These are phyloP conservation scores for Pythium inflatum DNA, from an alignment of 352 stramenopile genomes.

Conservation along the genomic window DNA sequence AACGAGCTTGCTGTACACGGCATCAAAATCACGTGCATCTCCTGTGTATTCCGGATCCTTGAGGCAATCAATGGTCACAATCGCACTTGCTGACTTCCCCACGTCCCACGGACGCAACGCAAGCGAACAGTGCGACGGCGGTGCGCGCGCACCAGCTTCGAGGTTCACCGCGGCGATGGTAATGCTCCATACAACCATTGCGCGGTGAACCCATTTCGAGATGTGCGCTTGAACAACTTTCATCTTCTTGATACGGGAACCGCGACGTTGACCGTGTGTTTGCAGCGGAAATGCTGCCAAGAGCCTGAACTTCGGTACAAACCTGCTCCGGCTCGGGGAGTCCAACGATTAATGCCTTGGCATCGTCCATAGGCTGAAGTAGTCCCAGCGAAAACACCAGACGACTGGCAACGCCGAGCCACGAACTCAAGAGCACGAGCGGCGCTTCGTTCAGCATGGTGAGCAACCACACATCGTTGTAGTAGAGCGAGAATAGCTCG, in stretches of 20 bases:
- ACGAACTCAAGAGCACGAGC: slow-evolving; percentile 45
- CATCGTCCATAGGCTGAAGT: slow-evolving; percentile 35
- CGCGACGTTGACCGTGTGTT: too few species aligned
- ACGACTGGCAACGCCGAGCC: slow-evolving; percentile 35
- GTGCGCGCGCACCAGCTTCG: not conserved
- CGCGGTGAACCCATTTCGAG: not conserved
- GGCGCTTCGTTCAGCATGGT: slow-evolving; percentile 33
- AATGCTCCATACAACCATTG: slow-evolving; percentile 23
- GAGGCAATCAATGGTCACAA: slow-evolving; percentile 30
- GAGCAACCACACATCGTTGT: slow-evolving; percentile 36
- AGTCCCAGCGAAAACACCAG: slow-evolving; percentile 54
- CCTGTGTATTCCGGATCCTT: not conserved
- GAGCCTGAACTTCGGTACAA: too few species aligned
- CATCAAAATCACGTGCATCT: not conserved
- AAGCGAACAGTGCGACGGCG: slow-evolving; percentile 30
- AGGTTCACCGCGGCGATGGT: slow-evolving; percentile 35
- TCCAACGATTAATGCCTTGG: slow-evolving; percentile 29
- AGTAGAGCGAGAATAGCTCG: slow-evolving; percentile 16
- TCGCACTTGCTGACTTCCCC: slow-evolving; percentile 28
- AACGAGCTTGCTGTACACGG: not conserved
- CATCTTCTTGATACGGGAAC: not conserved
- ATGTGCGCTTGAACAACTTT: not conserved
- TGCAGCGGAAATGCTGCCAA: too few species aligned
- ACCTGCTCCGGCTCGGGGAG: not conserved
- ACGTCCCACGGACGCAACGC: slow-evolving; percentile 39